Base-by-base conservation (phyloP, 805 yeast genomes). In the Blastobotrys americana region DNA sequence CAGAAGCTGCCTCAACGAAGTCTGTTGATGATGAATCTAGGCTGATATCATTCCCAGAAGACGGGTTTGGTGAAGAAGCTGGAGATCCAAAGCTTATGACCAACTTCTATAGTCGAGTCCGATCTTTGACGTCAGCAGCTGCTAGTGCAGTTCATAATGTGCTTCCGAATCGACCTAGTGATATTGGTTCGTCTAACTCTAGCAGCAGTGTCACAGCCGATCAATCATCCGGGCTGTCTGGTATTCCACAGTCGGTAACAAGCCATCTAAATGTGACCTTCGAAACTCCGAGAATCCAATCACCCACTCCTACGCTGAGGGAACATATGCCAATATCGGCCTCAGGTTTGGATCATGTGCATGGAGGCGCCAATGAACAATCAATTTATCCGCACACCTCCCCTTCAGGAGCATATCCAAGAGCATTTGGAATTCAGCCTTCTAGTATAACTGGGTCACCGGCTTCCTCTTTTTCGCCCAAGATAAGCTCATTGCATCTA, bases 41-140 rank as follows among this genome's bases (percentile, higher is more conserved):
- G 21, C 42, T 55, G 34, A 52, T 55, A 15, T 50, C 52, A 16
- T 55, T 55, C 41, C 57, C 58, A 17, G 43, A 39, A 5, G 55
- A 50, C 38, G 46, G 48, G 18, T 51, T 52, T 39, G 38, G 47
- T 4, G 56, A 55, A 33, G 27, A 50, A 8, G 40, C 41, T 3
- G 31, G 20, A 9, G 57, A 52, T 39, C 43, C 49, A 20, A 46
- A 49, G 21, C 37, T 46, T 25, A 27, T 55, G 35, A 42, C 54
- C 13, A 52, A 41, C 25, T 45, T 56, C 41, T 54, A 51, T 48
- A 47, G 44, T 34, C 46, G 54, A 40, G 44, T 56, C 47, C 45
- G 47, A 25, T 50, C 52, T 22, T 37, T 50, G 33, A 51, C 51
- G 17, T 38, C 45, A 9, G 58, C 57, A 5, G 60, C 60, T 8